Conservation (phyloP, 495 filamentous ascomycete species). For the Amniculicola lignicola region DNA sequence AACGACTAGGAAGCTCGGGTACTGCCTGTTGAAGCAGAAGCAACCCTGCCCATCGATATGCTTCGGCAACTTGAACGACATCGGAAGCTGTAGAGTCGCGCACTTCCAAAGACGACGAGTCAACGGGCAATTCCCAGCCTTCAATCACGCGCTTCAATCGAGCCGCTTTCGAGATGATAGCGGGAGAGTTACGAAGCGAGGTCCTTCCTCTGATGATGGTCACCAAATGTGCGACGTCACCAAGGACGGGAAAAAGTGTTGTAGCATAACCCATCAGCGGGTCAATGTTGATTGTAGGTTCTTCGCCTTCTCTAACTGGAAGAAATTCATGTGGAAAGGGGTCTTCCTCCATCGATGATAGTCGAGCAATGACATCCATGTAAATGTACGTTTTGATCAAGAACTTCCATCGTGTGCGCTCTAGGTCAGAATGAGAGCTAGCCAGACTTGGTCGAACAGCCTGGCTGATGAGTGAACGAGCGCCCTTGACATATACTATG, state of each 20-base stretch:
- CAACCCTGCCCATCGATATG: slow-evolving; percentile 71
- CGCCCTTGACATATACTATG: slow-evolving; percentile 69
- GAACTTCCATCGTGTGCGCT: slow-evolving; percentile 60
- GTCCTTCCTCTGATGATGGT: slow-evolving; percentile 55
- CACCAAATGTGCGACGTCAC: slow-evolving; percentile 63
- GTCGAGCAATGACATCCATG: slow-evolving; percentile 73
- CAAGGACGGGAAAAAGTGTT: slow-evolving; percentile 69
- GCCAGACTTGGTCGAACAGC: slow-evolving; percentile 47
- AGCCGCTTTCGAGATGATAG: slow-evolving; percentile 62
- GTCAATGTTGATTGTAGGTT: slow-evolving; percentile 54
- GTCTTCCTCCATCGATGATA: slow-evolving; percentile 33
- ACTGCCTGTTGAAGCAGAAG: slow-evolving; percentile 74
- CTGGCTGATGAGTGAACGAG: slow-evolving; percentile 60
- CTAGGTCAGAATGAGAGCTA: slow-evolving; percentile 43
- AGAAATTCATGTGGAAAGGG: too few species aligned
- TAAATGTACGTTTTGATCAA: slow-evolving; percentile 78
- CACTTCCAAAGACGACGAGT: slow-evolving; percentile 59
- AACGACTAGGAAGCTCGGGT: slow-evolving; percentile 63
- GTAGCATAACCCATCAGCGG: slow-evolving; percentile 71
- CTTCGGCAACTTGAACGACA: slow-evolving; percentile 67
- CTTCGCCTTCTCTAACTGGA: too few species aligned
- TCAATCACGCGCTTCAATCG: slow-evolving; percentile 63
- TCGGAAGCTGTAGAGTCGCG: slow-evolving; percentile 61
- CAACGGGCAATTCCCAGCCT: slow-evolving; percentile 57
- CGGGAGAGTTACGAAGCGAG: slow-evolving; percentile 54